Evolutionary conservation across 495 filamentous ascomycete species (phyloP).

Genomic region (Penicillium pulvis): DNA sequence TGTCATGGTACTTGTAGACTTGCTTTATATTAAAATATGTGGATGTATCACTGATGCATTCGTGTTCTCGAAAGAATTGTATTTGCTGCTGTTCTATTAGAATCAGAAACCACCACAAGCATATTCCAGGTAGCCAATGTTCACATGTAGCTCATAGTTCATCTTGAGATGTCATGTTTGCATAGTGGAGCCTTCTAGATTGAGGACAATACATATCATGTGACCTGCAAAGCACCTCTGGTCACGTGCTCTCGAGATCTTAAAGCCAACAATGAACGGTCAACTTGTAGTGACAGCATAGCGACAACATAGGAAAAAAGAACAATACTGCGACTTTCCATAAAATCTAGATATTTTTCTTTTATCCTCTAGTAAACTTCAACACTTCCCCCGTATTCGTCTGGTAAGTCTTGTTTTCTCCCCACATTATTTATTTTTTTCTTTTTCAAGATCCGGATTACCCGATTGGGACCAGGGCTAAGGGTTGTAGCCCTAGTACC

Average conservation of each 20-base stretch:
- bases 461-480: slow-evolving; percentile 15
- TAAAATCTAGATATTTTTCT: no score
- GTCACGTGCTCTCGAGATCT: not conserved
- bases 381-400: not conserved
- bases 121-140: not conserved
- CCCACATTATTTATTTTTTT: slow-evolving; percentile 1
- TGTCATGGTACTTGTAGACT: not conserved
- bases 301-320: not conserved
- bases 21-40: not conserved
- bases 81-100: no score
- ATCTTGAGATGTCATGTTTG: not conserved
- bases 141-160: not conserved
- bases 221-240: not conserved
- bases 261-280: not conserved
- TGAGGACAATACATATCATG: not conserved
- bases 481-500: slow-evolving; percentile 28
- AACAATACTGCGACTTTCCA: no score
- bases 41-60: not conserved
- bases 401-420: not conserved
- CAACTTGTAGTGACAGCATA: not conserved
- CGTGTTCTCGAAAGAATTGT: no score
- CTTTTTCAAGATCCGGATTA: slow-evolving; percentile 9
- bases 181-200: not conserved
- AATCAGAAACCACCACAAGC: no score
- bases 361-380: not conserved